Base-by-base conservation (phyloP, 495 filamentous ascomycete species). In the Darksidea phi region DNA sequence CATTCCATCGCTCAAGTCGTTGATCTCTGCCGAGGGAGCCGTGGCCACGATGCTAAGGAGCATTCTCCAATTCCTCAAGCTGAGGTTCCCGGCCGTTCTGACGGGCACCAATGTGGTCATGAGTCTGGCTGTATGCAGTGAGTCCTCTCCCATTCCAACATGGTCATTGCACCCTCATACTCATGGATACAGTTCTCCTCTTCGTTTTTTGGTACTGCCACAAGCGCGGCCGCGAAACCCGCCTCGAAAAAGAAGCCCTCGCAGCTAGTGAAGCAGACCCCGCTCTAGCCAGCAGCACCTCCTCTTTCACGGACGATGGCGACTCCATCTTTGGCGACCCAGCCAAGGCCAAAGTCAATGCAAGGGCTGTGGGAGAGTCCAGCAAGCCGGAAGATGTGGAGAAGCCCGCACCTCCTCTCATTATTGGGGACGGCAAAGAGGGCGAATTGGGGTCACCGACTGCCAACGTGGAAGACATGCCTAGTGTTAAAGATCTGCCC, bases 141-240 rank as follows among this genome's bases (percentile, higher is more conserved):
- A 73, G 88, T 81, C 2, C 50, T 34, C 28, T 47, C 28, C 18
- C 25, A 13, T 37, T 43, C n/a, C 28, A 15, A 50, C 20, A n/a
- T 34, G 18, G 17, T 28, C 25, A 25, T 53, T n/a, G n/a, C 8
- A 32, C 12, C 47, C 21, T 10, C 15, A 47, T 21, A 36, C 57
- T 65, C 66, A 70, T 57, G 17, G 13, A 46, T 23, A 54, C 63
- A 91, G 88, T 97, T 59, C 78, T 98, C 12, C 74, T 98, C 28
- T 90, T 92, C 70, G 88, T 93, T 49, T 82, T 97, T 59, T 98
- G 93, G 93, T 98, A 98, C 72, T 97, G 90, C 73, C 88, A 97
- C 72, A 96, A 96, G 73, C 84, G 94, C 13, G 94, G 94, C 36
- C 82, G 83, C 15, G 94, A 98, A 74, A 84, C 84, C 13, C 79